Conservation (phyloP, 139 green algal species). For the Chlamydomonas schloesseri region DNA sequence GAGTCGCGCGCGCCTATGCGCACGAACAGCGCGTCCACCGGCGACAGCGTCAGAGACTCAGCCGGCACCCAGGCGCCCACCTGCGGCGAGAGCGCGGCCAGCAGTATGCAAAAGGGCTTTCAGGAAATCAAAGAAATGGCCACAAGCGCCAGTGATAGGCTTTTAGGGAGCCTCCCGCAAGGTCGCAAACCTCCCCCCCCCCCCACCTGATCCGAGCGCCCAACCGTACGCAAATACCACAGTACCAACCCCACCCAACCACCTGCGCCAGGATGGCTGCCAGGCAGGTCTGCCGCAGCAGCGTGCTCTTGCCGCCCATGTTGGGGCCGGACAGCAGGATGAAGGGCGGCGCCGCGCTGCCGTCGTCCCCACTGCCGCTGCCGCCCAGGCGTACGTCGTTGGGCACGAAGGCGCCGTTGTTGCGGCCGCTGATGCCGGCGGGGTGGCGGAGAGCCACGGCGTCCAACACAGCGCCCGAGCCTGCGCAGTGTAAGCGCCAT, state of each 20-base stretch:
- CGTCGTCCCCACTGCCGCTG: not conserved
- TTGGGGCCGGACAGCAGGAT: slow-evolving; percentile 94
- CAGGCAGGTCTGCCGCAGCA: slow-evolving; percentile 94
- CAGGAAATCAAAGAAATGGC: too few relatives aligned
- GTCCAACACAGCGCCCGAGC: slow-evolving; percentile 50
- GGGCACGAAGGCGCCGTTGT: slow-evolving; percentile 89
- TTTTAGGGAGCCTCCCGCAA: too few relatives aligned
- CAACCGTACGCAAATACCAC: too few relatives aligned
- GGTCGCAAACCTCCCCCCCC: too few relatives aligned
- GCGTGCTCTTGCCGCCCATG: slow-evolving; percentile 98
- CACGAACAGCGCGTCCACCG: slow-evolving; percentile 94
- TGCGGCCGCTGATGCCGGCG: slow-evolving; percentile 57
- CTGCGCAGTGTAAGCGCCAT: too few relatives aligned
- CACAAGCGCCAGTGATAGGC: too few relatives aligned
- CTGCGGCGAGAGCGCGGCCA: too few relatives aligned
- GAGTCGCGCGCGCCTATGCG: slow-evolving; percentile 95
- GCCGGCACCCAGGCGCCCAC: slow-evolving; percentile 93
- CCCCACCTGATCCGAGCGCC: too few relatives aligned
- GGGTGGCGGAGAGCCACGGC: slow-evolving; percentile 83
- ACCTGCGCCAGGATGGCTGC: slow-evolving; percentile 89
- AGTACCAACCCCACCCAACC: too few relatives aligned
- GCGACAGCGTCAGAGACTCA: slow-evolving; percentile 76
- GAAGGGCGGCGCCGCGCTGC: slow-evolving; percentile 50
- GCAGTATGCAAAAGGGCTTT: too few relatives aligned
- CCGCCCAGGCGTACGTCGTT: slow-evolving; percentile 93